Evolutionary conservation across 306 rosid genomes (phyloP).

Genomic region (Clitoria ternatea): DNA sequence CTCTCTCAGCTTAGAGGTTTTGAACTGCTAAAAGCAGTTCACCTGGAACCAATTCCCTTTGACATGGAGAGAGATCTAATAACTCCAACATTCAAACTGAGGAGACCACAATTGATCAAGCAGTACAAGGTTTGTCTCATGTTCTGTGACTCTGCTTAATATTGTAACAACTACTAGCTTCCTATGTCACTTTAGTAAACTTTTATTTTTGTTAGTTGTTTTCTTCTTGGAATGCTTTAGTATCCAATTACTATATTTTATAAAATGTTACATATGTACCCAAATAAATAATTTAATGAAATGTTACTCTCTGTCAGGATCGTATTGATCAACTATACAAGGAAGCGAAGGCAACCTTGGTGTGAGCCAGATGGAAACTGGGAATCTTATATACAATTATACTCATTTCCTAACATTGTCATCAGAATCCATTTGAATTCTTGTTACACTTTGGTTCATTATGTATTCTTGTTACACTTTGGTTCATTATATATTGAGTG

Average conservation of each 20-base stretch:
- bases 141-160: neutral
- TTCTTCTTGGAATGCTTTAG: neutral
- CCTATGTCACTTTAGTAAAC: no score
- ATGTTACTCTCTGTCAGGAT: conserved; percentile 30
- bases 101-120: conserved; percentile 67
- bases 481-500: no score
- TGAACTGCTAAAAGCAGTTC: conserved; percentile 72
- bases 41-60: conserved; percentile 73
- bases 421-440: neutral
- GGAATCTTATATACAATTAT: neutral
- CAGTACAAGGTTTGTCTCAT: conserved; percentile 56
- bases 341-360: conserved; percentile 49
- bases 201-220: neutral
- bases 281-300: neutral
- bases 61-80: conserved; percentile 80
- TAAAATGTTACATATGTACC: neutral
- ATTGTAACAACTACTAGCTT: no score
- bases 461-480: no score
- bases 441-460: conserved; percentile 10
- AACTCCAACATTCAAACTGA: conserved; percentile 85
- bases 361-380: conserved; percentile 15
- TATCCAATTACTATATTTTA: neutral
- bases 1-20: conserved; percentile 75
- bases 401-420: conserved; percentile 12
- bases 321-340: conserved; percentile 50